Percentiles rank a stretch among this genome's conserved stretches.
These are phyloP conservation scores for Coemansia javaensis DNA, from an alignment of 192 early-diverging fungal genomes.

Conservation along the genomic window DNA sequence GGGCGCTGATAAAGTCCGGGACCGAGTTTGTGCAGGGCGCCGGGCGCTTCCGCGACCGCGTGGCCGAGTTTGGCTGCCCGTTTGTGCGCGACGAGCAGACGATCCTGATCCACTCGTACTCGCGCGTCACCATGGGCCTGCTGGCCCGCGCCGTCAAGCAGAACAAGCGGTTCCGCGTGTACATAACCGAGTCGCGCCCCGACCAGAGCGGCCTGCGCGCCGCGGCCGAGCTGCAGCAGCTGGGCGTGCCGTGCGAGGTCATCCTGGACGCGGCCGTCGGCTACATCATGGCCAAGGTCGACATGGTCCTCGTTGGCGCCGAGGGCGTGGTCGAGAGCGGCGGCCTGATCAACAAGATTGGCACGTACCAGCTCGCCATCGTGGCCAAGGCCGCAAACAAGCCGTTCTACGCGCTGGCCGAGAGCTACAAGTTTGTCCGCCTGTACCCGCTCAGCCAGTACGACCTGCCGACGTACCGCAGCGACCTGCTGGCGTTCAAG, in stretches of 20 bases:
- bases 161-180: constrained; percentile 87
- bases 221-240: constrained; percentile 60
- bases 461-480: constrained; percentile 76
- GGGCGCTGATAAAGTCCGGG: constrained; percentile 63
- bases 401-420: constrained; percentile 91
- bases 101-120: constrained; percentile 93
- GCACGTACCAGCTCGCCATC: constrained; percentile 92
- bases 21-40: constrained; percentile 72
- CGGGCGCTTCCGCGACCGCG: constrained; percentile 62
- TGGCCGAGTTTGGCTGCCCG: constrained; percentile 71
- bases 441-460: constrained; percentile 93
- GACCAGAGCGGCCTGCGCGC: constrained; percentile 56
- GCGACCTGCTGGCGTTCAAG: constrained; percentile 65
- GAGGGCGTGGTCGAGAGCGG: constrained; percentile 98
- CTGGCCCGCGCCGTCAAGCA: constrained; percentile 64
- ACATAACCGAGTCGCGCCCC: constrained; percentile 86
- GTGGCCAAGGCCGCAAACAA: constrained; percentile 92
- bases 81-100: constrained; percentile 80
- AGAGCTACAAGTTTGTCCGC: constrained; percentile 96
- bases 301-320: constrained; percentile 94
- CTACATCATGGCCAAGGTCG: constrained; percentile 92
- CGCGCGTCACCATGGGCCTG: constrained; percentile 85
- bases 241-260: constrained; percentile 77
- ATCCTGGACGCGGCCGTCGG: constrained; percentile 90
- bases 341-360: constrained; percentile 94